A percentile compares a stretch with the other conserved stretches of the same genome.
Evolutionary conservation across 1,284 basidiomycete genomes (phyloP).

Genomic region (Apiotrichum domesticum): DNA sequence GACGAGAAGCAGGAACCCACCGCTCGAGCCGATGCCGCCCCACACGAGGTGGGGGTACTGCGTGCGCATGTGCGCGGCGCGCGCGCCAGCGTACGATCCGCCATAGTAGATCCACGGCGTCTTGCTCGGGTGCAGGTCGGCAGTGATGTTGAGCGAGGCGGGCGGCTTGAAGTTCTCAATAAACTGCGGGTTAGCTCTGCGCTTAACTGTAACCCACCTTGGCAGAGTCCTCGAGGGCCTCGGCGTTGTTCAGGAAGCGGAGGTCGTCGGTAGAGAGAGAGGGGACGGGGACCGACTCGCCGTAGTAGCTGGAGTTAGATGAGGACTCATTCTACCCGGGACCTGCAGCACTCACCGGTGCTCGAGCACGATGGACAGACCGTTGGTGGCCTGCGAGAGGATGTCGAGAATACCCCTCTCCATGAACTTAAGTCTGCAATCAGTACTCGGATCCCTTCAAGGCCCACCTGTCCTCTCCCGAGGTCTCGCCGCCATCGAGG

Average conservation of each 20-base stretch:
- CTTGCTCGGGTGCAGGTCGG: slow-evolving; percentile 46
- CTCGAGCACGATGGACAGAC: slow-evolving; percentile 80
- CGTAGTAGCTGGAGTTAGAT: slow-evolving; percentile 44
- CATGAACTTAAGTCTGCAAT: slow-evolving; percentile 42
- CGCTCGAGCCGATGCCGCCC: slow-evolving; percentile 85
- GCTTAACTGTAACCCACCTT: slow-evolving; percentile 18
- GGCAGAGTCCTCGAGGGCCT: slow-evolving; percentile 88
- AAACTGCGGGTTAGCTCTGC: slow-evolving; percentile 53
- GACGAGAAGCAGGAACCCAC: slow-evolving; percentile 33
- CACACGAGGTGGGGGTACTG: slow-evolving; percentile 70
- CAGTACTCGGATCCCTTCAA: neutral
- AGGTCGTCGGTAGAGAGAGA: slow-evolving; percentile 69
- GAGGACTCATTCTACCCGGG: neutral
- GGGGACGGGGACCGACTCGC: slow-evolving; percentile 64
- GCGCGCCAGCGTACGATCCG: slow-evolving; percentile 73
- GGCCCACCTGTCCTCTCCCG: slow-evolving; percentile 35
- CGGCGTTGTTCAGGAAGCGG: slow-evolving; percentile 79
- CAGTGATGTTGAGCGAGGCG: slow-evolving; percentile 55
- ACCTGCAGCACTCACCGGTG: slow-evolving; percentile 57
- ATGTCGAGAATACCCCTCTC: slow-evolving; percentile 73
- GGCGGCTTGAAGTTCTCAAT: slow-evolving; percentile 71
- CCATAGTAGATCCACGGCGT: slow-evolving; percentile 95
- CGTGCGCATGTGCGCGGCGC: slow-evolving; percentile 85
- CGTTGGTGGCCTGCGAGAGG: slow-evolving; percentile 71
- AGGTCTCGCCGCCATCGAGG: slow-evolving; percentile 76